Base-by-base conservation (phyloP, 768 basidiomycete genomes). In the Antrodiella citrinella region DNA sequence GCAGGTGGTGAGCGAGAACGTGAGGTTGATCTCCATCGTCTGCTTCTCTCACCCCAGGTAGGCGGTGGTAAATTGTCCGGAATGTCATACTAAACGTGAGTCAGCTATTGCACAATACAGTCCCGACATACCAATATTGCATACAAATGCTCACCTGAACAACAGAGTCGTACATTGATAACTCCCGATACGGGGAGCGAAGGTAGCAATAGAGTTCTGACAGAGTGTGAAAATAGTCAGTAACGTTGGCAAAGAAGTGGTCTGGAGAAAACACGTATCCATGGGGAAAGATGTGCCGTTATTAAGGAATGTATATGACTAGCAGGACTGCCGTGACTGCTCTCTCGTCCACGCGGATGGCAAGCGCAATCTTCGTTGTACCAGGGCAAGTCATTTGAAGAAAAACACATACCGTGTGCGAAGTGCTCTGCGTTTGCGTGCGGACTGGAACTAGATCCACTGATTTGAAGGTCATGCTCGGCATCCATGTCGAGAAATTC, bases 201-300 rank as follows among this genome's bases (percentile, higher is more conserved):
- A 95, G 73, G 63, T 88, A 97, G 39, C 77, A 80, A 63, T 95
- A 96, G 35, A 96, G 75, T 67, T 97, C 93, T 93, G n/a, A n/a
- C n/a, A n/a, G n/a, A n/a, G n/a, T n/a, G n/a, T n/a, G n/a, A n/a
- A n/a, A 54, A 15, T 44, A 26, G 45, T 9, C 40, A 43, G 41
- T 5, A 43, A 43, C 18, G 41, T 43, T 19, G 19, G 41, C 21
- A 18, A 43, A 18, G 35, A 18, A 10, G 18, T 38, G n/a, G 35
- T 38, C 35, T 10, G 35, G 35, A 10, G 35, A 10, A 18, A 38
- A 18, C 10, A 18, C 35, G 35, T 38, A 38, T 10, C 10, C 18
- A 38, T 38, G 35, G 35, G 10, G 18, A 38, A 10, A 38, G 18
- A 38, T 38, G 35, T n/a, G n/a, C n/a, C n/a, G n/a, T n/a, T n/a